Evolutionary conservation across 1,284 basidiomycete species (phyloP), one percentile per base, ranked within the genome.

Genomic region (Cutaneotrichosporon sp.): DNA sequence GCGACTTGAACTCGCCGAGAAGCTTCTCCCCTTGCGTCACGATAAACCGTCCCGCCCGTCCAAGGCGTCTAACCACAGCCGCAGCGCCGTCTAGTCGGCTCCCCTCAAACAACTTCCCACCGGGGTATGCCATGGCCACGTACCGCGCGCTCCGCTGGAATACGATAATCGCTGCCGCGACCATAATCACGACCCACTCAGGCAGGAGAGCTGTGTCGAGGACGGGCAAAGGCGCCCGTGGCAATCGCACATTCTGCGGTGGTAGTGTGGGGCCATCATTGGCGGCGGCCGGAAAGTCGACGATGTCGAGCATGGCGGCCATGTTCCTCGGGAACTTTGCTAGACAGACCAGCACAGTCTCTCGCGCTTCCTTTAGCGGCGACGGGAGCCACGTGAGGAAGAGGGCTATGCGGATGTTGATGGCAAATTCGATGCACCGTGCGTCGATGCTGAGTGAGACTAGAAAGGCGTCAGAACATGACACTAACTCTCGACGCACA

Each of bases 371-470:
- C 17, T 24, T 24, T 9, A 59, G 51, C 17, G 57, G 57, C 20
- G 42, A 43, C 6, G 57, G 57, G 43, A 59, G 52, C 52, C 52
- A 54, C 2, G 31, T 47, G 20, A 46, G 44, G 11, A 59, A 51
- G 1, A 38, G 32, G 12, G 53, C 51, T 29, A 55, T 33, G 29
- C 57, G 52, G 4, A 59, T 9, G 20, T 45, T 43, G 11, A 54
- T 14, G 1, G 48, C 46, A 22, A 55, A 59, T 29, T 50, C 43
- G 20, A 55, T 26, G 17, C 45, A 43, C 11, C 34, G 32, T 17
- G 53, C 52, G 35, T 59, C 57, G 34, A 38, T 52, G 26, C 39
- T 45, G n/a, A 55, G 6, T 3, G 42, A 17, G 2, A 35, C 50
- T 52, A 31, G 9, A 31, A 7, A 12, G 50, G 26, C 27, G 43